A percentile compares a stretch with the other conserved stretches of the same genome.
Conservation (phyloP, 768 basidiomycete species). For the Russula earlei region DNA sequence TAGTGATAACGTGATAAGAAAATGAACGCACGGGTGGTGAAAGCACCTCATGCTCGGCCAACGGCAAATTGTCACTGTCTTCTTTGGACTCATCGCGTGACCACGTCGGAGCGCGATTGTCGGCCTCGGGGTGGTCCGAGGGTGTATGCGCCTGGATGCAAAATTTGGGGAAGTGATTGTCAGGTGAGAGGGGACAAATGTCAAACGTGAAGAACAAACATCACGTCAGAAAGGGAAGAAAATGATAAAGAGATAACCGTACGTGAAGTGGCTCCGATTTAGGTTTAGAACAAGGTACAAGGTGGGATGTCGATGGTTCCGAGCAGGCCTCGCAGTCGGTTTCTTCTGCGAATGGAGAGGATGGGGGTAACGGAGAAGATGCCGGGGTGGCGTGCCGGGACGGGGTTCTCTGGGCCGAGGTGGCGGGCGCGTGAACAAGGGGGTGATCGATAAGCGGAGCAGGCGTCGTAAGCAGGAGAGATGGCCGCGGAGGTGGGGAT, state of each 20-base stretch:
- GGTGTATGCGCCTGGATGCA: neutral
- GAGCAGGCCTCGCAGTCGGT: constrained; percentile 1
- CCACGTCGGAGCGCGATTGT: neutral
- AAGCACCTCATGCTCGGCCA: neutral
- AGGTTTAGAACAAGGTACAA: neutral
- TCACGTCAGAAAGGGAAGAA: neutral
- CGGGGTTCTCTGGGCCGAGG: neutral
- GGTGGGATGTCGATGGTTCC: neutral
- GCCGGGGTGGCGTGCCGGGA: neutral
- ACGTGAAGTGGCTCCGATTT: constrained; percentile 1
- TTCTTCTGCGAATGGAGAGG: constrained; percentile 16
- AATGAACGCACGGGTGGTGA: neutral
- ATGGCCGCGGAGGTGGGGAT: constrained; percentile 10
- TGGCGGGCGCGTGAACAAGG: neutral
- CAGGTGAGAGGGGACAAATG: neutral
- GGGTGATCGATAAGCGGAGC: constrained; percentile 6
- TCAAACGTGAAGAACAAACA: neutral
- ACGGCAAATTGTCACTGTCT: neutral
- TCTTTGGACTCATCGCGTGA: constrained; percentile 1
- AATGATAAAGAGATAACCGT: neutral
- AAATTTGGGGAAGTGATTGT: neutral
- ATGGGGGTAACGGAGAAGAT: constrained; percentile 17
- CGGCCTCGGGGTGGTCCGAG: neutral
- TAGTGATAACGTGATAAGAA: constrained; percentile 3
- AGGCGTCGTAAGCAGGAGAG: neutral